A percentile compares a stretch with the other conserved stretches of the same genome.
phyloP scores from a whole-genome alignment of 2,329 filamentous ascomycete genomes.

The Orbilia brochopaga region DNA sequence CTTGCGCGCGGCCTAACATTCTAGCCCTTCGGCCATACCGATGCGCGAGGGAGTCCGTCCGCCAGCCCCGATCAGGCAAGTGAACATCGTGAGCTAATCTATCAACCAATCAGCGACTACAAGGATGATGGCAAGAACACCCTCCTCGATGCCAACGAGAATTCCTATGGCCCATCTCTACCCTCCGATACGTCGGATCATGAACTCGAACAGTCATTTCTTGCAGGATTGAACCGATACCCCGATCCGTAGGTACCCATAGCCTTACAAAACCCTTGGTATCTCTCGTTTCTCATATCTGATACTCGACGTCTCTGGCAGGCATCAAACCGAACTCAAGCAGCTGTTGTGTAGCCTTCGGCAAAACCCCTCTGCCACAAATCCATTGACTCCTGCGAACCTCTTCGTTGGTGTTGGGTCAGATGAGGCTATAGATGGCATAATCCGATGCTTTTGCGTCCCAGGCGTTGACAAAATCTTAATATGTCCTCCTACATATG shows the following conservation, averaged over 20 bases:
- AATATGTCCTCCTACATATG: conserved; percentile 94
- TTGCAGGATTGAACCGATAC: conserved; percentile 87
- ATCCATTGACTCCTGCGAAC: conserved; percentile 76
- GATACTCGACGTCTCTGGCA: not conserved
- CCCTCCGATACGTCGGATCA: conserved; percentile 59
- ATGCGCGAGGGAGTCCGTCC: conserved; percentile 76
- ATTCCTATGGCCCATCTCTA: conserved; percentile 87
- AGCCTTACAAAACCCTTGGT: not conserved
- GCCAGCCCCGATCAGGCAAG: conserved; percentile 38
- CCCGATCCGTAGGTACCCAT: conserved; percentile 72
- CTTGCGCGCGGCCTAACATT: conserved; percentile 77
- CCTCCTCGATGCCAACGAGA: conserved; percentile 96
- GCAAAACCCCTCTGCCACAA: conserved; percentile 64
- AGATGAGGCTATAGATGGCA: conserved; percentile 94
- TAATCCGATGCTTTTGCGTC: conserved; percentile 89
- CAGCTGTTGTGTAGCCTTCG: conserved; percentile 83
- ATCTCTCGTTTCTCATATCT: not conserved
- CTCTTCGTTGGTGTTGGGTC: conserved; percentile 94
- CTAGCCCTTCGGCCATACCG: conserved; percentile 76
- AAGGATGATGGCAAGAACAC: conserved; percentile 97
- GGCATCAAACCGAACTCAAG: conserved; percentile 84
- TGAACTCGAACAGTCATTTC: conserved; percentile 68
- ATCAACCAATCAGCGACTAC: conserved; percentile 74
- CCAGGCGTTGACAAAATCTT: conserved; percentile 89
- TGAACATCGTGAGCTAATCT: conserved; percentile 12